phyloP scores from a whole-genome alignment of 2,329 filamentous ascomycete species.

The Blumeriella jaapii region DNA sequence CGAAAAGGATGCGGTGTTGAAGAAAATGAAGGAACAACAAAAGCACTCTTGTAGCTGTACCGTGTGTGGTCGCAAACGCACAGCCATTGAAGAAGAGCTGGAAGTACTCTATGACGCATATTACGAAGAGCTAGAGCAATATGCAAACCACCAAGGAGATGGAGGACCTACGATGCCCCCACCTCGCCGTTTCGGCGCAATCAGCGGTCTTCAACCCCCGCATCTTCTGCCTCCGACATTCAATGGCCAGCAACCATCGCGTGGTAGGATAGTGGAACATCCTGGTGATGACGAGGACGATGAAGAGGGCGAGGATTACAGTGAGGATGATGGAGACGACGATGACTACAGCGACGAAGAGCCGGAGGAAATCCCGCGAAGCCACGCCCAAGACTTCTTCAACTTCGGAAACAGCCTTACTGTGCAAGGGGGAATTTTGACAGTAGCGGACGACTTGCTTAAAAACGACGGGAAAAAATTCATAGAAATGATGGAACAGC shows the following conservation, averaged over 20 bases:
- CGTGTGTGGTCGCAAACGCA: constrained; percentile 90
- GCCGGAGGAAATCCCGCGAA: constrained; percentile 51
- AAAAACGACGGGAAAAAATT: constrained; percentile 99
- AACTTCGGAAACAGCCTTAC: constrained; percentile 96
- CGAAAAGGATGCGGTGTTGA: constrained; percentile 93
- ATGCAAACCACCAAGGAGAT: constrained; percentile 74
- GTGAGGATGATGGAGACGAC: constrained; percentile 43
- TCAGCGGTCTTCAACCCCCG: constrained; percentile 42
- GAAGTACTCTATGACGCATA: constrained; percentile 98
- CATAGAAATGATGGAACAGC: constrained; percentile 99
- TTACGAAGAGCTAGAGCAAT: constrained; percentile 95
- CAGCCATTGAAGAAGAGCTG: constrained; percentile 93
- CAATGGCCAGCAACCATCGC: constrained; percentile 57
- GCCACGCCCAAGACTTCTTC: constrained; percentile 75
- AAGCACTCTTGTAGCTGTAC: constrained; percentile 98
- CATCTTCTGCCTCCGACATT: constrained; percentile 47
- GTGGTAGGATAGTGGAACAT: constrained; percentile 62
- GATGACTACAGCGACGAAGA: constrained; percentile 61
- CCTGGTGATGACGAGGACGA: constrained; percentile 35
- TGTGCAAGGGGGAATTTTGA: constrained; percentile 94
- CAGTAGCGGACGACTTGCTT: constrained; percentile 92
- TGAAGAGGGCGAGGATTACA: constrained; percentile 35
- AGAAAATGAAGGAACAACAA: constrained; percentile 99
- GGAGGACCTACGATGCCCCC: constrained; percentile 58
- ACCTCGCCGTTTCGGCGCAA: constrained; percentile 49